phyloP scores from a whole-genome alignment of 495 filamentous ascomycete genomes.

The Aspergillus sparsus region DNA sequence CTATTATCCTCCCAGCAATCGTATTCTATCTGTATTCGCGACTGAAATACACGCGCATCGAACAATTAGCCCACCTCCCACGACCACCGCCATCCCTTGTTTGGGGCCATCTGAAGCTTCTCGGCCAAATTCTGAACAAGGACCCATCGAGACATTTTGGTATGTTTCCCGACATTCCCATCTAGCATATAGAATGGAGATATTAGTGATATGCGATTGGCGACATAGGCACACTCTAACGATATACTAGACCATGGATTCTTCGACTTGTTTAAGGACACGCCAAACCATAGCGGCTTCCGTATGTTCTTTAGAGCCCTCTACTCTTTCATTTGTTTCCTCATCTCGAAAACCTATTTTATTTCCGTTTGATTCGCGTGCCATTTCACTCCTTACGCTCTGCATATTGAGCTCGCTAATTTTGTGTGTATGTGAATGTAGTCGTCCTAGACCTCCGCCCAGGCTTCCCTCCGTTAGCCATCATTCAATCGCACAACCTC shows the following conservation, averaged over 20 bases:
- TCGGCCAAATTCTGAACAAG: not conserved
- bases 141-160: constrained; percentile 8
- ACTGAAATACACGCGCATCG: constrained; percentile 1
- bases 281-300: too few species aligned
- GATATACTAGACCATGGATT: not conserved
- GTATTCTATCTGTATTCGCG: not conserved
- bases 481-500: constrained; percentile 24
- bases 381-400: not conserved
- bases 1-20: too few species aligned
- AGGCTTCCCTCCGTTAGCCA: constrained; percentile 21
- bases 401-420: too few species aligned
- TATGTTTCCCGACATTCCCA: not conserved
- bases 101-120: constrained; percentile 14
- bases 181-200: not conserved
- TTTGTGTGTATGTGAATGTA: not conserved
- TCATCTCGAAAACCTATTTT: not conserved
- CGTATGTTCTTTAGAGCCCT: too few species aligned
- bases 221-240: not conserved
- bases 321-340: too few species aligned
- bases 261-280: too few species aligned
- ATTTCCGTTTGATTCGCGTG: not conserved
- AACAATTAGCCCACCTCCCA: constrained; percentile 14
- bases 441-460: constrained; percentile 40
- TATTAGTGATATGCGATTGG: not conserved
- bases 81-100: constrained; percentile 12